A percentile compares a stretch with the other conserved stretches of the same genome.
Conservation (phyloP, 139 green algal genomes). For the Tetraselmis striata region DNA sequence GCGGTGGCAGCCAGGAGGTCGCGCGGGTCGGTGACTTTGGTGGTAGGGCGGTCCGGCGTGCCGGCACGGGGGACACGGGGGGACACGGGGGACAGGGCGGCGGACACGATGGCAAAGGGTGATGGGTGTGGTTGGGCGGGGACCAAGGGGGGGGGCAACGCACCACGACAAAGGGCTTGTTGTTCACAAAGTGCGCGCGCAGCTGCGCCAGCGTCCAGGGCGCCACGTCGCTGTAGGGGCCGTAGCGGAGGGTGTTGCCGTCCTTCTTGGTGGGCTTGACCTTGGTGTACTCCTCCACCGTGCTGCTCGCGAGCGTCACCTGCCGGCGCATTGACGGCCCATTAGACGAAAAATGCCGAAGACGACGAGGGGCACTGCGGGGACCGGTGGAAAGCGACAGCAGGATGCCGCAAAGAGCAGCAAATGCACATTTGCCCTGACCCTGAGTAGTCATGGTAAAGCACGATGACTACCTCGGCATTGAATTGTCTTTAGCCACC, state of each 20-base stretch:
- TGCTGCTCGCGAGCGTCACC: slow-evolving; percentile 33
- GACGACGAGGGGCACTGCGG: too few relatives aligned
- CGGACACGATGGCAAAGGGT: too few relatives aligned
- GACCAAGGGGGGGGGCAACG: background rate
- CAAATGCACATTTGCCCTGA: background rate
- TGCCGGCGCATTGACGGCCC: slow-evolving; percentile 5
- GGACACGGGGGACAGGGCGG: too few relatives aligned
- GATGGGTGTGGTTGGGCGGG: background rate
- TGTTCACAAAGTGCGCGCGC: slow-evolving; percentile 76
- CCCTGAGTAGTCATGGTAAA: too few relatives aligned
- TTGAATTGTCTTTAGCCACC: too few relatives aligned
- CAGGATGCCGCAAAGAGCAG: background rate
- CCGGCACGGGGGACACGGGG: too few relatives aligned
- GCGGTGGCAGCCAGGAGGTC: too few relatives aligned
- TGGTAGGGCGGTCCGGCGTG: too few relatives aligned
- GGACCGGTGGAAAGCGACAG: too few relatives aligned
- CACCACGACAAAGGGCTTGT: slow-evolving; percentile 57
- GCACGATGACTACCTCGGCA: background rate
- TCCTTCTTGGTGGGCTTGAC: slow-evolving; percentile 29
- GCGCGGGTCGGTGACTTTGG: too few relatives aligned
- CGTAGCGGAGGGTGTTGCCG: slow-evolving; percentile 27
- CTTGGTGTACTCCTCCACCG: slow-evolving; percentile 41
- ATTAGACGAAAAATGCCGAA: too few relatives aligned
- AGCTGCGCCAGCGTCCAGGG: slow-evolving; percentile 37
- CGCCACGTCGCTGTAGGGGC: slow-evolving; percentile 36